These are phyloP conservation scores for Kodamaea sp. DNA, from an alignment of 1,139 yeast genomes.

Conservation along the genomic window DNA sequence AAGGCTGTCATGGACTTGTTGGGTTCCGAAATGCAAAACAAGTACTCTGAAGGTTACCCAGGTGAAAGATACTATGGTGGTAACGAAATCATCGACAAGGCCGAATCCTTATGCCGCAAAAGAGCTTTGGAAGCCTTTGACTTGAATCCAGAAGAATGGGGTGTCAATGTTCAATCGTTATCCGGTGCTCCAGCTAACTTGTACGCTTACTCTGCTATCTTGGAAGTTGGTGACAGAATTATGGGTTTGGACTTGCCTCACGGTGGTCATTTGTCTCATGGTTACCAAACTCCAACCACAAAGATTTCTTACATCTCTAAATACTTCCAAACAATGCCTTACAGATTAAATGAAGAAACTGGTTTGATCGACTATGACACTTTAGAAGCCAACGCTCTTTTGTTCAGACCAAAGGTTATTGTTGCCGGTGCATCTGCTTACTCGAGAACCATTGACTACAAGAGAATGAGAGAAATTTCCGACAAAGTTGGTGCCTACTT, in stretches of 20 bases:
- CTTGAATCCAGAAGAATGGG: slow-evolving; percentile 80
- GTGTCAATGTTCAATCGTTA: slow-evolving; percentile 91
- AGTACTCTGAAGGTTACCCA: slow-evolving; percentile 98
- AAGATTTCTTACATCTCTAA: slow-evolving; percentile 90
- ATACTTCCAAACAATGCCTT: slow-evolving; percentile 96
- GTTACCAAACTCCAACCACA: slow-evolving; percentile 84
- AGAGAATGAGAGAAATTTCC: slow-evolving; percentile 83
- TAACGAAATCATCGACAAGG: slow-evolving; percentile 87
- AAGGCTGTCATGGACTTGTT: slow-evolving; percentile 90
- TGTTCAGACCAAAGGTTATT: slow-evolving; percentile 90
- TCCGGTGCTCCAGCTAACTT: slow-evolving; percentile 96
- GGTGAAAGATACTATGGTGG: slow-evolving; percentile 98
- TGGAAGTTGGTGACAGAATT: slow-evolving; percentile 87
- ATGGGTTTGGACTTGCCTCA: slow-evolving; percentile 98
- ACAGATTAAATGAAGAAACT: slow-evolving; percentile 78
- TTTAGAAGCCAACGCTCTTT: slow-evolving; percentile 74
- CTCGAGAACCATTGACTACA: slow-evolving; percentile 86
- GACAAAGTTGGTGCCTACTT: slow-evolving; percentile 92
- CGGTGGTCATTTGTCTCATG: slow-evolving; percentile 96
- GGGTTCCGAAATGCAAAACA: slow-evolving; percentile 96
- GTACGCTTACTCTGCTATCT: slow-evolving; percentile 87
- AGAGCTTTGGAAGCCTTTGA: slow-evolving; percentile 86
- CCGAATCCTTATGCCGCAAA: slow-evolving; percentile 84
- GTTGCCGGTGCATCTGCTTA: slow-evolving; percentile 98
- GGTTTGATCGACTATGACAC: slow-evolving; percentile 91